phyloP scores from a whole-genome alignment of 495 filamentous ascomycete genomes.

The Penicillium verhagenii region DNA sequence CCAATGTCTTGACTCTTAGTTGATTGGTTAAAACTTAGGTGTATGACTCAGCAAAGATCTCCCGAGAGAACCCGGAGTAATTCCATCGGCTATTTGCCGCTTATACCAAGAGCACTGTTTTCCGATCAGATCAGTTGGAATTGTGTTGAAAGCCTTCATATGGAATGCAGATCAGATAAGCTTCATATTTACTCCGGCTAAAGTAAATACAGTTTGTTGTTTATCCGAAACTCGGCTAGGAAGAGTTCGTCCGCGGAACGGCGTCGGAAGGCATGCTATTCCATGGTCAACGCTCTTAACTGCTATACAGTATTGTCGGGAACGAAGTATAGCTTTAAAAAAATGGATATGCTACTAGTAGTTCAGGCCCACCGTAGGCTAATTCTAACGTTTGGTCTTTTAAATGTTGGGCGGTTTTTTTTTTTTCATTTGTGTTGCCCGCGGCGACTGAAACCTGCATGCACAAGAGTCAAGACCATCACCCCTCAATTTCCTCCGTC shows the following conservation, averaged over 20 bases:
- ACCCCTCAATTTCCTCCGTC: not conserved
- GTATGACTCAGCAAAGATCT: no score
- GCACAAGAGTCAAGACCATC: no score
- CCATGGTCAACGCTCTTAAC: conserved; percentile 15
- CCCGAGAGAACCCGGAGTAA: no score
- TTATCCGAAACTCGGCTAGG: not conserved
- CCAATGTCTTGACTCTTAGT: no score
- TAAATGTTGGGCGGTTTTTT: not conserved
- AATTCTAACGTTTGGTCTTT: not conserved
- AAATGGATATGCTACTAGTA: not conserved
- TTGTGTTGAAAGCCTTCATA: not conserved
- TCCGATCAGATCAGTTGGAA: not conserved
- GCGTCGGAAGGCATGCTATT: conserved; percentile 12
- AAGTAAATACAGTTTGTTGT: not conserved
- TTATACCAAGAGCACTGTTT: not conserved
- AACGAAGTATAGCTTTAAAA: no score
- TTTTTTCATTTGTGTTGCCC: not conserved
- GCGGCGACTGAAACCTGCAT: not conserved
- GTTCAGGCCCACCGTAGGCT: not conserved
- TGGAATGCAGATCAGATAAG: not conserved
- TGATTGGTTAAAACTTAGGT: no score
- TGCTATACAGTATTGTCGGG: no score
- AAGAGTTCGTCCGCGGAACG: conserved; percentile 5
- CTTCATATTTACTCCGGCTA: not conserved
- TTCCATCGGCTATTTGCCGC: no score